Percentiles rank a stretch among this genome's conserved stretches.
These are phyloP conservation scores for Saccharomycopsis fermentans DNA, from an alignment of 805 yeast species.

Conservation along the genomic window DNA sequence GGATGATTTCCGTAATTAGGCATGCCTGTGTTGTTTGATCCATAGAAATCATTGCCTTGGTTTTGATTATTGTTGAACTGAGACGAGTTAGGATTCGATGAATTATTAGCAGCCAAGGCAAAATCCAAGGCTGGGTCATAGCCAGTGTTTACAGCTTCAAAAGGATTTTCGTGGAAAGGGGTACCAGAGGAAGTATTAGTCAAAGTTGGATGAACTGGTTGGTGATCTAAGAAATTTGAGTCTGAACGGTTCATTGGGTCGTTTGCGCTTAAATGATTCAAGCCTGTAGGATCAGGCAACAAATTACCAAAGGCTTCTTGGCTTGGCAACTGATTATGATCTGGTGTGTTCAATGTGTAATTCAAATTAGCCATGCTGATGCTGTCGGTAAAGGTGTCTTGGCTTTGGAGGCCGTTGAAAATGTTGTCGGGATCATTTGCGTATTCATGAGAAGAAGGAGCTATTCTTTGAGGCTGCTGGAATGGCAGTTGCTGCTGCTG, in stretches of 20 bases:
- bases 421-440: neutral
- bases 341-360: neutral
- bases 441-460: neutral
- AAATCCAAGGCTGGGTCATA: neutral
- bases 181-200: neutral
- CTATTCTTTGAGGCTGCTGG: neutral
- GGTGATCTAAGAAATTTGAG: neutral
- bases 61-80: neutral
- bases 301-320: neutral
- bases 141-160: neutral
- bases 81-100: neutral
- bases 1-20: neutral
- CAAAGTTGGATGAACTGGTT: neutral
- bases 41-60: neutral
- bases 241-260: neutral
- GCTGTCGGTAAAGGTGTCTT: neutral
- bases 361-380: neutral
- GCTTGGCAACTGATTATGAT: neutral
- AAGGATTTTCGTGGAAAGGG: neutral
- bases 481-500: neutral
- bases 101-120: neutral
- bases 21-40: neutral
- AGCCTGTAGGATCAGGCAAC: neutral
- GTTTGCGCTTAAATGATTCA: neutral
- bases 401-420: neutral